Percentiles rank a stretch among this genome's conserved stretches.
Conservation (phyloP, 2,329 filamentous ascomycete genomes). For the Anisogramma anomala region DNA sequence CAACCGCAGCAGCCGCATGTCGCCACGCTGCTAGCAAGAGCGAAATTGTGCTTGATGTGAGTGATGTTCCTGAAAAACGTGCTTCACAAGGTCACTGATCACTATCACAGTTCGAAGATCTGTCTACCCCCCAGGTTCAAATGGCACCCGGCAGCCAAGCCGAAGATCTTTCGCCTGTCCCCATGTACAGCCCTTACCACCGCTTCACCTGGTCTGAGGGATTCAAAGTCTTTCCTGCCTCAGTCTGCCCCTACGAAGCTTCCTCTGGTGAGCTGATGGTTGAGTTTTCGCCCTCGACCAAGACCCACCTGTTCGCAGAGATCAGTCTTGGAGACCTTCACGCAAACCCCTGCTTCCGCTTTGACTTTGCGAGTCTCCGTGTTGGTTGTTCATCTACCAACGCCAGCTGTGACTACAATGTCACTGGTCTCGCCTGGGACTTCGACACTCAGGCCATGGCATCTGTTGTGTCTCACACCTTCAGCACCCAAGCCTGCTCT, state of each 20-base stretch:
- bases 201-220: slow-evolving; percentile 26
- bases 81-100: background rate
- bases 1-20: slow-evolving; percentile 5
- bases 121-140: slow-evolving; percentile 5
- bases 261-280: slow-evolving; percentile 21
- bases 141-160: slow-evolving; percentile 1
- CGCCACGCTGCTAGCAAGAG: slow-evolving; percentile 7
- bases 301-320: slow-evolving; percentile 15
- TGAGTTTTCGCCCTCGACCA: slow-evolving; percentile 17
- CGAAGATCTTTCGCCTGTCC: slow-evolving; percentile 3
- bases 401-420: slow-evolving; percentile 25
- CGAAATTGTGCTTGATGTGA: slow-evolving; percentile 14
- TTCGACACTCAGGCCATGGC: slow-evolving; percentile 13
- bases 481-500: slow-evolving; percentile 22
- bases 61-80: background rate
- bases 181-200: slow-evolving; percentile 18
- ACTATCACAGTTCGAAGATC: slow-evolving; percentile 17
- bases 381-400: slow-evolving; percentile 28
- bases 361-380: slow-evolving; percentile 26
- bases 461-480: slow-evolving; percentile 17
- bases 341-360: slow-evolving; percentile 22
- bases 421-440: slow-evolving; percentile 25
- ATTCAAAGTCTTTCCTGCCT: slow-evolving; percentile 22
- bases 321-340: slow-evolving; percentile 17
- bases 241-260: slow-evolving; percentile 21